These are phyloP conservation scores for Murraya koenigii DNA, from an alignment of 345 rosid species.

Conservation along the genomic window DNA sequence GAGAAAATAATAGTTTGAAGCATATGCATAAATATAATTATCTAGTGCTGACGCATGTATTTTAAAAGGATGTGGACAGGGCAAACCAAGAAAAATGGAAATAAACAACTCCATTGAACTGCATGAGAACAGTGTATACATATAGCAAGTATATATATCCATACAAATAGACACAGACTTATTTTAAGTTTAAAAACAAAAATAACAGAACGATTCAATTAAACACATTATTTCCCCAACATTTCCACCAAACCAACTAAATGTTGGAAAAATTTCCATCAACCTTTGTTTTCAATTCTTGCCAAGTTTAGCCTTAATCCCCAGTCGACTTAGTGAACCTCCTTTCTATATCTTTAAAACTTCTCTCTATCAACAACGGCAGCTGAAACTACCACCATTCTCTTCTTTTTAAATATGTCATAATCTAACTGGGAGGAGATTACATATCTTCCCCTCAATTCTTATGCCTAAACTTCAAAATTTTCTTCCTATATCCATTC, in stretches of 20 bases:
- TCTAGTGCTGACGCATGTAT: neutral
- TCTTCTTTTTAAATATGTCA: neutral
- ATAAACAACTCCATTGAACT: neutral
- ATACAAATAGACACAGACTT: neutral
- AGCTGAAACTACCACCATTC: neutral
- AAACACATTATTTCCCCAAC: neutral
- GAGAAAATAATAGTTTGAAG: neutral
- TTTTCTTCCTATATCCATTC: neutral
- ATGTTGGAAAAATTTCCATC: neutral
- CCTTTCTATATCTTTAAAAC: neutral
- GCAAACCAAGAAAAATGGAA: neutral
- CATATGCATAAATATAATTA: neutral
- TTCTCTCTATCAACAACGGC: neutral
- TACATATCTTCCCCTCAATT: neutral
- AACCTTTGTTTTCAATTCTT: neutral
- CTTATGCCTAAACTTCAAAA: neutral
- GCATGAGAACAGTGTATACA: neutral
- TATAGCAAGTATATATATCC: neutral
- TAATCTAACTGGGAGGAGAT: neutral
- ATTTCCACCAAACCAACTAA: neutral
- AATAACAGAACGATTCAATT: neutral
- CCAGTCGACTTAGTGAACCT: neutral
- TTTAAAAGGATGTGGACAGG: neutral
- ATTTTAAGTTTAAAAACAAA: neutral
- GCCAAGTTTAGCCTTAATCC: neutral